These are phyloP conservation scores for Dioscorea zingiberensis DNA, from an alignment of 106 monocot genomes.

Conservation along the genomic window DNA sequence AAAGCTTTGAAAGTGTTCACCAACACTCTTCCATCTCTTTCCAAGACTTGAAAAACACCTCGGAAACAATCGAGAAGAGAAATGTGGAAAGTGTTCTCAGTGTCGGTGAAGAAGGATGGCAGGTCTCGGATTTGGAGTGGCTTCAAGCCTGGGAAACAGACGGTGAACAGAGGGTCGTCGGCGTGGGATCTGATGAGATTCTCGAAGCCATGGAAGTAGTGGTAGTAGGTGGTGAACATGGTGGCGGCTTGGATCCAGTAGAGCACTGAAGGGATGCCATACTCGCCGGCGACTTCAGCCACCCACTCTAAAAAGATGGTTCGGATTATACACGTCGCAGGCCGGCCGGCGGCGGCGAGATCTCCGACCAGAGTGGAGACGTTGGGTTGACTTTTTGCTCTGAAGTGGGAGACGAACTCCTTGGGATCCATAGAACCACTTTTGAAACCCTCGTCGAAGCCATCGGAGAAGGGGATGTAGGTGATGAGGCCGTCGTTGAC, in stretches of 20 bases:
- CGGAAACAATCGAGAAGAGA: too few species aligned
- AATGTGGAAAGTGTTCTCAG: too few species aligned
- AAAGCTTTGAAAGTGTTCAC: conserved; percentile 37
- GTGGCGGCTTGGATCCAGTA: conserved; percentile 75
- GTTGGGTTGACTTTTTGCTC: conserved; percentile 3
- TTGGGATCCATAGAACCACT: background rate
- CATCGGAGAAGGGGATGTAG: conserved; percentile 53
- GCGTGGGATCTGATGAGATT: too few species aligned
- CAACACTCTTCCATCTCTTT: conserved; percentile 9
- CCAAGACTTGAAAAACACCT: conserved; percentile 7
- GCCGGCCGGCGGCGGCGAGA: too few species aligned
- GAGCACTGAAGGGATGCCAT: conserved; percentile 20
- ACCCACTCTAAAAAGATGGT: conserved; percentile 41
- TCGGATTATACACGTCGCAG: too few species aligned
- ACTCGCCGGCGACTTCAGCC: conserved; percentile 20
- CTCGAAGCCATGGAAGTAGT: conserved; percentile 43
- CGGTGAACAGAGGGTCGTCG: too few species aligned
- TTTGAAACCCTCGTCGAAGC: conserved; percentile 38
- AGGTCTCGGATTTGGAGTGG: too few species aligned
- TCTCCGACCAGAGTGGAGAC: conserved; percentile 21
- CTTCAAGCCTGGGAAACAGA: too few species aligned
- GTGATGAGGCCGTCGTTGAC: too few species aligned
- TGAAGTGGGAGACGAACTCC: conserved; percentile 1
- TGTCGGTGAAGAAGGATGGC: too few species aligned
- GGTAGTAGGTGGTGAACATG: conserved; percentile 49